Evolutionary conservation across 257 asterid species (phyloP).

Genomic region (Plantago ovata): DNA sequence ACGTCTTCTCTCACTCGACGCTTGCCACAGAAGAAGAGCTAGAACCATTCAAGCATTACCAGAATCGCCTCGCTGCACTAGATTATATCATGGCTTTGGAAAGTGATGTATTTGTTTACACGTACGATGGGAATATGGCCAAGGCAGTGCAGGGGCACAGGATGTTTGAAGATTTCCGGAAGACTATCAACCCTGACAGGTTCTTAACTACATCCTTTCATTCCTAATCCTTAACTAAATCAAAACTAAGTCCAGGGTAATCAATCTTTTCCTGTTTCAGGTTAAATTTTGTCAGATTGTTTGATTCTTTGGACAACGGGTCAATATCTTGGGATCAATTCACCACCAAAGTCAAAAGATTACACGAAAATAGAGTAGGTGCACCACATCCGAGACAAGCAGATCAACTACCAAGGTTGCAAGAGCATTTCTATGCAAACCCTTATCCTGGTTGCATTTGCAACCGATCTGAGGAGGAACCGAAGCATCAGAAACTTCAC

Average conservation of each 20-base stretch:
- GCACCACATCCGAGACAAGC: slow-evolving; percentile 45
- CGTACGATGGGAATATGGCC: slow-evolving; percentile 78
- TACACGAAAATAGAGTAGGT: slow-evolving; percentile 50
- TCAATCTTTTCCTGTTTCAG: slow-evolving; percentile 26
- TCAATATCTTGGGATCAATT: slow-evolving; percentile 43
- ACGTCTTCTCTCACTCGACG: slow-evolving; percentile 46
- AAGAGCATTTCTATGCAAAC: slow-evolving; percentile 66
- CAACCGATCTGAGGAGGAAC: slow-evolving; percentile 25
- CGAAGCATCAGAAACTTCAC: slow-evolving; percentile 18
- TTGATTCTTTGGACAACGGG: slow-evolving; percentile 44
- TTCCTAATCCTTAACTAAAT: too few species aligned
- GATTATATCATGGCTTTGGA: slow-evolving; percentile 61
- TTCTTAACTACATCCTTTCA: slow-evolving; percentile 11
- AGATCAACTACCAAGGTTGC: slow-evolving; percentile 39
- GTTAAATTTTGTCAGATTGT: slow-evolving; percentile 40
- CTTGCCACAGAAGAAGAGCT: slow-evolving; percentile 50
- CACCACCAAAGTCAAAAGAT: slow-evolving; percentile 34
- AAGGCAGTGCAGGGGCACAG: slow-evolving; percentile 76
- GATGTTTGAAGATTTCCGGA: slow-evolving; percentile 49
- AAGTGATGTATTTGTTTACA: slow-evolving; percentile 57
- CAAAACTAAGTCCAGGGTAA: not conserved
- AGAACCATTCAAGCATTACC: slow-evolving; percentile 33
- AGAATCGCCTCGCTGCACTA: slow-evolving; percentile 70
- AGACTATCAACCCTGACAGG: slow-evolving; percentile 66
- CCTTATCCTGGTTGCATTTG: slow-evolving; percentile 68